These are phyloP conservation scores for Candida silvatica DNA, from an alignment of 805 yeast species.

Conservation along the genomic window DNA sequence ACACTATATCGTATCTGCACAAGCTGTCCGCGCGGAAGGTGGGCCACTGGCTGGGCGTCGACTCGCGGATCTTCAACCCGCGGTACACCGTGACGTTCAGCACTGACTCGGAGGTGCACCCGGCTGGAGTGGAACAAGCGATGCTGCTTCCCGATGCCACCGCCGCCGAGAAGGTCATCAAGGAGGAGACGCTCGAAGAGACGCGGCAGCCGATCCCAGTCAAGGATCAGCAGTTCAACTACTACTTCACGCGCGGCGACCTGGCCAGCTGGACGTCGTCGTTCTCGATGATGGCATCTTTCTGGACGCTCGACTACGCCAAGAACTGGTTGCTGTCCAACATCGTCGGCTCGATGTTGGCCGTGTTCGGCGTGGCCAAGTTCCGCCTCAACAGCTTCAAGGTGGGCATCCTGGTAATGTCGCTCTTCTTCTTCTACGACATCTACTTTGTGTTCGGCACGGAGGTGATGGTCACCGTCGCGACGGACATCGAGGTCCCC, in stretches of 20 bases:
- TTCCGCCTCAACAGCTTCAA: conserved; percentile 35
- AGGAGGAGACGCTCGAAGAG: conserved; percentile 17
- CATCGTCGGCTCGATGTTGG: conserved; percentile 31
- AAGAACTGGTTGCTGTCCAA: conserved; percentile 41
- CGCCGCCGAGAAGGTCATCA: conserved; percentile 21
- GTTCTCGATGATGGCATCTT: conserved; percentile 8
- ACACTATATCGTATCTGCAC: conserved; percentile 21
- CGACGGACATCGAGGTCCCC: conserved; percentile 47
- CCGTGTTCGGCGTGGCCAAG: conserved; percentile 33
- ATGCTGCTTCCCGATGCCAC: conserved; percentile 22
- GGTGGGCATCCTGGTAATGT: conserved; percentile 35
- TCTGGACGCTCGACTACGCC: conserved; percentile 16
- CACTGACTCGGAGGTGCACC: conserved; percentile 27
- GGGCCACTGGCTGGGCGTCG: conserved; percentile 17
- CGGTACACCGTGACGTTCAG: conserved; percentile 35
- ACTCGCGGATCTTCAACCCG: conserved; percentile 21
- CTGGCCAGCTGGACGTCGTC: conserved; percentile 17
- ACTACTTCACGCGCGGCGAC: conserved; percentile 26
- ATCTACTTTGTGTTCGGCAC: conserved; percentile 60
- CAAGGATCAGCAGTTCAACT: conserved; percentile 26
- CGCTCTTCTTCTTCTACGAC: conserved; percentile 51
- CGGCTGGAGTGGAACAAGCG: conserved; percentile 30
- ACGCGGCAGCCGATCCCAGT: conserved; percentile 15
- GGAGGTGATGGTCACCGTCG: conserved; percentile 55
- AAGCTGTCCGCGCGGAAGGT: conserved; percentile 21